Evolutionary conservation across 192 early-diverging fungal genomes (phyloP), one percentile per base, ranked within the genome.

Genomic region (Gaertneriomyces semiglobifer): DNA sequence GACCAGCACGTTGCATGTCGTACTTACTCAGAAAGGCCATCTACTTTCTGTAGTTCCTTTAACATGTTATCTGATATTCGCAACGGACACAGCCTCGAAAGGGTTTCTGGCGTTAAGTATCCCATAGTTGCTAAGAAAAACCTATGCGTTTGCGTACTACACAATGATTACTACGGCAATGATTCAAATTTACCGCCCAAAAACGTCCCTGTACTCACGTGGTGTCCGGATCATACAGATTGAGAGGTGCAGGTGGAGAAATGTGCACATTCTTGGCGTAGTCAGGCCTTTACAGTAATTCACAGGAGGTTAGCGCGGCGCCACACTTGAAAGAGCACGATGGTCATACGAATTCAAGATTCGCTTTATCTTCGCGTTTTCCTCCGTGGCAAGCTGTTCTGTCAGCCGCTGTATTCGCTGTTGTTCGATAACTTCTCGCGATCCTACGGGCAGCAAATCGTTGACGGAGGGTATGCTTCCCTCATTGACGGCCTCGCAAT

Each of bases 91-190:
- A 93, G 67, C 20, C 79, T 80, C 10, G 78, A 74, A 40, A 84
- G 71, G 53, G 79, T 86, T 43, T 89, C 81, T 16, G 61, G 52
- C 0, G 77, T 71, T 0, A 93, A 72, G 40, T 81, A 87, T 11
- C 91, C 91, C 41, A 87, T 68, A 19, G 88, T 85, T 4, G 86
- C 72, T 53, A 92, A 68, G 44, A 90, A 76, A 19, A 89, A 63
- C 44, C 90, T 68, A 60, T 85, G 86, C 25, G 65, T 77, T 43
- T 77, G 68, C 3, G 84, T 70, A 14, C 83, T 87, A 56, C 42
- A 58, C 25, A 33, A 33, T 33, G 25, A 33, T 33, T 33, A 33
- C 25, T 33, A 33, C 25, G 25, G 1, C 25, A 33, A 33, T 33
- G 6, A 52, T 6, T 52, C n/a, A 6, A 6, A 5, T 52, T 52